Conservation (phyloP, 768 basidiomycete genomes). For the Favolaschia claudopus region DNA sequence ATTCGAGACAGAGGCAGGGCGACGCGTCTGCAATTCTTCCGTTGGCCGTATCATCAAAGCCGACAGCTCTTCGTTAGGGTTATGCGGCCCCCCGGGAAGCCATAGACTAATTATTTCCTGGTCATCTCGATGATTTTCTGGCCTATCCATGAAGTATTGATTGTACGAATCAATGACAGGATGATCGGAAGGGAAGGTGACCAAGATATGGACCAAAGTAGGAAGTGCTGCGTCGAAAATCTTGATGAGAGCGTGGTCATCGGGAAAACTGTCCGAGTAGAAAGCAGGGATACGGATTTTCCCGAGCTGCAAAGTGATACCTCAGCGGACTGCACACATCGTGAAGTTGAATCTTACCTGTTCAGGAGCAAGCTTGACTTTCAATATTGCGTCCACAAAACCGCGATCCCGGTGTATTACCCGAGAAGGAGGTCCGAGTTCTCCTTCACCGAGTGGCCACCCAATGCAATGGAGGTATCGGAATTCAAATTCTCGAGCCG, state of each 20-base stretch:
- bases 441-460: no score
- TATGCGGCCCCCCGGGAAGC: background rate
- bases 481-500: no score
- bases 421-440: no score
- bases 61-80: background rate
- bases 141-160: background rate
- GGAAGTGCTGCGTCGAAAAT: background rate
- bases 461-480: no score
- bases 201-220: background rate
- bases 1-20: background rate
- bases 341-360: background rate
- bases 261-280: background rate
- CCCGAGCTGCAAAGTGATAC: background rate
- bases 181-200: background rate
- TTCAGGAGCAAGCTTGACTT: background rate
- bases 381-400: background rate
- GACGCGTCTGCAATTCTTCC: no score
- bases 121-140: background rate
- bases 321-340: background rate
- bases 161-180: background rate
- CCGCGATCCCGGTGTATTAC: background rate
- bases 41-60: background rate
- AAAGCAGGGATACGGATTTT: background rate
- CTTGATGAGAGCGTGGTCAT: background rate
- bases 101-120: background rate